Base-by-base conservation (phyloP, 805 yeast genomes). In the Zygosaccharomyces bisporus region DNA sequence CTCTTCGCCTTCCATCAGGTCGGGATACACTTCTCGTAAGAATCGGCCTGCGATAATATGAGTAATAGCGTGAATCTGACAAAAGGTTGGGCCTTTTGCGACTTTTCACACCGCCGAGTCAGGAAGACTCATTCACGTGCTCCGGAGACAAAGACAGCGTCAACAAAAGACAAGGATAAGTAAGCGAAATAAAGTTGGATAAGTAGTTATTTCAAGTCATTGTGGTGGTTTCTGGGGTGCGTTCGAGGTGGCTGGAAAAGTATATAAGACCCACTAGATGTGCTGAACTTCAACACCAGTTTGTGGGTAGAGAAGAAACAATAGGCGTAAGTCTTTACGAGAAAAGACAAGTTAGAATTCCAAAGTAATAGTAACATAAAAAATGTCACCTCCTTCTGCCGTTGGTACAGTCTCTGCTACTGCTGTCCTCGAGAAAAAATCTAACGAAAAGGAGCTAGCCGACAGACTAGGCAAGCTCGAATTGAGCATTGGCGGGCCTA, bases 1-100 rank as follows among this genome's bases (percentile, higher is more conserved):
- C 70, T 93, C 45, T 89, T 84, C 56, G 96, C 95, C 1, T 93
- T 93, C 74, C 96, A 93, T 68, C 93, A 91, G 67, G 96, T 87
- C 37, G 98, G 98, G 34, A 86, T 93, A 49, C 98, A 91, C 67
- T 93, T 93, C 69, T 96, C 96, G 45, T 90, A 70, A 60, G 14
- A 7, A 31, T 33, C 10, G 4, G 25, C n/a, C 16, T n/a, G 6
- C 9, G 21, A 25, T 14, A 2, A 14, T 24, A 17, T 17, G 16
- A 25, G 40, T 24, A 32, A 35, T 23, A 17, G 6, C 17, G 18
- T 19, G 30, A 6, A 19, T 14, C 10, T 24, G 16, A 25, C 32
- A 8, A 12, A 19, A 4, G 33, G 16, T 27, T 13, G 16, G 6
- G 16, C n/a, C 8, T n/a, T 7, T 27, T 6, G 4, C 16, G 16